Evolutionary conservation across 805 yeast species (phyloP), one percentile per base, ranked within the genome.

Genomic region (Schizosaccharomyces japonicus): DNA sequence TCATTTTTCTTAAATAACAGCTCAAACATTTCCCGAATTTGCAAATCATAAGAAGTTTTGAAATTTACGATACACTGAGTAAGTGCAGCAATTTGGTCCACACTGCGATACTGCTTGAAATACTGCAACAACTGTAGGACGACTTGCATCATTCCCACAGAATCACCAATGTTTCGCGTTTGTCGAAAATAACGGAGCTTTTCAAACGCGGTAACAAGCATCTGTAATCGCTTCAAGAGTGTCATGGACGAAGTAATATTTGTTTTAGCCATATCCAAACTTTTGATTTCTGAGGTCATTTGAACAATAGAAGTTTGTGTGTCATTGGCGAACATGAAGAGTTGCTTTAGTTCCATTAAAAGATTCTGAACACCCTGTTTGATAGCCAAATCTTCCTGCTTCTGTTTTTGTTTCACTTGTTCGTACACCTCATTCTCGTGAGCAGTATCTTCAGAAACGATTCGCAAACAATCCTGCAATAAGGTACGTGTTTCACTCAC

Each of bases 191-290:
- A 19, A 17, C 42, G 42, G 44, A 83, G 66, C 52, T 73, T 72
- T 39, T 75, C 75, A 58, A 75, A 76, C 2, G 92, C 85, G 19
- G 73, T 75, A 5, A 80, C 69, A 45, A 90, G 66, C 81, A 85
- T 85, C 57, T 84, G 93, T 33, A 90, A 66, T 51, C 94, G 70
- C 56, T 87, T 81, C 53, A 87, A 66, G 32, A 84, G 75, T 1
- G 92, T 82, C 80, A 90, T 81, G 8, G 90, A 74, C 26, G 75
- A 67, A 1, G 83, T 85, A 45, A 90, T 65, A 59, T 90, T 90
- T 57, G 73, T 74, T 64, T 90, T 90, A 31, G 85, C 76, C 47
- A 72, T 73, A 60, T 90, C 96, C 50, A 90, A 66, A 21, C 69
- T 64, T 54, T 82, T 79, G 51, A 90, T 84, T 34, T 77, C 78